Evolutionary conservation across 441 rosid species (phyloP).

Genomic region (Viola pubescens): DNA sequence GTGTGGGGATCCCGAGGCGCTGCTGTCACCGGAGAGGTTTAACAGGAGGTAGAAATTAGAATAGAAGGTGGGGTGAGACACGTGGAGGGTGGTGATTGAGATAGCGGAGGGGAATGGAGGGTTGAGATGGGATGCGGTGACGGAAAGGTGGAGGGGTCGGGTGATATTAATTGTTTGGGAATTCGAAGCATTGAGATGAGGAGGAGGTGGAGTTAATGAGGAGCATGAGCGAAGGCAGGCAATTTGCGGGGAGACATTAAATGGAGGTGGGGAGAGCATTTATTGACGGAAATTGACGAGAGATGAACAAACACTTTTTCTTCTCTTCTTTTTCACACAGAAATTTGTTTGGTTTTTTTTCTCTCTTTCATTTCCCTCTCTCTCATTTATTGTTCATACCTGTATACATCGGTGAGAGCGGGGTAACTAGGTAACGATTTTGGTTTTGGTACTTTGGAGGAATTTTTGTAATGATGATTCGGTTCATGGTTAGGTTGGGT

Average conservation of each 20-base stretch:
- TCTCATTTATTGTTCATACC: background rate
- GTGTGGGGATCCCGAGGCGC: constrained; percentile 96
- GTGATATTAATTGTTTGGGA: background rate
- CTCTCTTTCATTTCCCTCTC: background rate
- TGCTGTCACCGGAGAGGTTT: constrained; percentile 86
- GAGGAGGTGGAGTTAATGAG: constrained; percentile 31
- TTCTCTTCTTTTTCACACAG: background rate
- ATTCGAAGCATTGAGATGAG: constrained; percentile 1
- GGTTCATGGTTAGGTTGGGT: background rate
- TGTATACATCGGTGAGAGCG: background rate
- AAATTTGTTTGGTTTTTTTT: background rate
- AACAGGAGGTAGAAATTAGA: constrained; percentile 39
- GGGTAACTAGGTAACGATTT: background rate
- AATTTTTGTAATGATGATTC: background rate
- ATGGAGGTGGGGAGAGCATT: constrained; percentile 41
- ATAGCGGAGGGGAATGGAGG: constrained; percentile 19
- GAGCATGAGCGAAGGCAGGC: constrained; percentile 8
- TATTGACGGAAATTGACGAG: constrained; percentile 37
- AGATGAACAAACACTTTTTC: background rate
- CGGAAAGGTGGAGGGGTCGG: constrained; percentile 25
- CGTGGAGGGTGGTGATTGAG: constrained; percentile 39
- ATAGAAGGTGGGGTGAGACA: constrained; percentile 43
- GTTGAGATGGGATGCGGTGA: background rate
- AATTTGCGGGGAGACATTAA: constrained; percentile 31
- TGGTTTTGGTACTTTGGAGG: background rate